Evolutionary conservation across 192 early-diverging fungal species (phyloP).

Genomic region (Gryganskiella cystojenkinii): DNA sequence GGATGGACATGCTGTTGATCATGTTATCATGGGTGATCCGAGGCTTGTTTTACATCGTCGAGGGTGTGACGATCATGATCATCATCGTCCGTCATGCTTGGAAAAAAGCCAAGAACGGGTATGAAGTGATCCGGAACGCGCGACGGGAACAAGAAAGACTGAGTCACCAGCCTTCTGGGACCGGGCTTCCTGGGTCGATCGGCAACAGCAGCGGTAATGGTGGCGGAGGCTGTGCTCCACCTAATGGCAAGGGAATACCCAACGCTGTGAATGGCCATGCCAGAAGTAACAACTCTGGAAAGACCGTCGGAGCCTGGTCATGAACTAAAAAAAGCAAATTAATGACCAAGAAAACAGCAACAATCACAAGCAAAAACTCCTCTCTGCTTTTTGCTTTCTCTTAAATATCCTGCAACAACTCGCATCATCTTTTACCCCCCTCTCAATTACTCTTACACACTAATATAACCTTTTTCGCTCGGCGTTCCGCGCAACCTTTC

Average conservation of each 20-base stretch:
- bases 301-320: conserved; percentile 4
- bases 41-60: conserved; percentile 45
- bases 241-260: too few species aligned
- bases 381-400: neutral
- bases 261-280: conserved; percentile 2
- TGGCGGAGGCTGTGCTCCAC: too few species aligned
- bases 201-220: too few species aligned
- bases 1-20: conserved; percentile 52
- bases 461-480: too few species aligned
- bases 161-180: neutral
- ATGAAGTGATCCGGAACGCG: conserved; percentile 18
- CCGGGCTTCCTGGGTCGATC: too few species aligned
- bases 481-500: too few species aligned
- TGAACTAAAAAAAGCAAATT: neutral
- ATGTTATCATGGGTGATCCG: conserved; percentile 52
- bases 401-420: neutral
- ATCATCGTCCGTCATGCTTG: conserved; percentile 39
- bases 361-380: too few species aligned
- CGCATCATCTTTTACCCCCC: too few species aligned
- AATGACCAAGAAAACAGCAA: conserved; percentile 7
- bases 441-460: too few species aligned
- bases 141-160: conserved; percentile 12
- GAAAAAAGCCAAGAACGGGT: conserved; percentile 44
- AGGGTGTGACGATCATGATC: conserved; percentile 49
- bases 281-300: neutral